phyloP scores from a whole-genome alignment of 257 asterid genomes.

The Leonotis leonurus region DNA sequence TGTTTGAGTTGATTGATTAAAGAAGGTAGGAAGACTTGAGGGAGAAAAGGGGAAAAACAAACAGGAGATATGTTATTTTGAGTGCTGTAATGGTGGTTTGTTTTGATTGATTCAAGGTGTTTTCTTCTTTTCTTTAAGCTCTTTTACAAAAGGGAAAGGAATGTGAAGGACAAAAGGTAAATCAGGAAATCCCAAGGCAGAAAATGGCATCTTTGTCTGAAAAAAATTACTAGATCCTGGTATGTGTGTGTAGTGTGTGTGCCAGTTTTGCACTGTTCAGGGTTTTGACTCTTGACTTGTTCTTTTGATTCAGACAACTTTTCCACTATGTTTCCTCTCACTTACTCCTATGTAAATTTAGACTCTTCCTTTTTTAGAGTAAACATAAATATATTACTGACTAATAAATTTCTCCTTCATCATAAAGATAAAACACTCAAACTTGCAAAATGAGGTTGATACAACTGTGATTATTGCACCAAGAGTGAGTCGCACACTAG shows the following conservation, averaged over 20 bases:
- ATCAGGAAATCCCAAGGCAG: slow-evolving; percentile 43
- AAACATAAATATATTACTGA: no score
- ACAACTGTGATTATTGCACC: background rate
- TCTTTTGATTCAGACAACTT: slow-evolving; percentile 22
- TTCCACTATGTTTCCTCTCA: no score
- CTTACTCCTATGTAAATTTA: no score
- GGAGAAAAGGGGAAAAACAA: background rate
- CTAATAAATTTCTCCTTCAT: no score
- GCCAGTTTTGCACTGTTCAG: slow-evolving; percentile 24
- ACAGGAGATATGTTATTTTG: no score
- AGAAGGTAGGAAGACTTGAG: slow-evolving; percentile 19
- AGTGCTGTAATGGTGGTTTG: slow-evolving; percentile 6
- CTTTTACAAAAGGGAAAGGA: slow-evolving; percentile 14
- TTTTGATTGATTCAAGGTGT: slow-evolving; percentile 12
- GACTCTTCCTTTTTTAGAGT: no score
- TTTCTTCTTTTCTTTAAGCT: no score
- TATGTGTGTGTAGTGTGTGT: background rate
- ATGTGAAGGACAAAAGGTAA: slow-evolving; percentile 28
- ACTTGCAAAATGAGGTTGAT: no score
- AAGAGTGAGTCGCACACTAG: no score
- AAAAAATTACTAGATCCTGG: slow-evolving; percentile 11
- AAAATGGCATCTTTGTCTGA: slow-evolving; percentile 36
- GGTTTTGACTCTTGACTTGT: slow-evolving; percentile 34
- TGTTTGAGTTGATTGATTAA: slow-evolving; percentile 16
- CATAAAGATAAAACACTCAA: no score